These are phyloP conservation scores for Wallemia hederae DNA, from an alignment of 1,284 basidiomycete genomes.

Conservation along the genomic window DNA sequence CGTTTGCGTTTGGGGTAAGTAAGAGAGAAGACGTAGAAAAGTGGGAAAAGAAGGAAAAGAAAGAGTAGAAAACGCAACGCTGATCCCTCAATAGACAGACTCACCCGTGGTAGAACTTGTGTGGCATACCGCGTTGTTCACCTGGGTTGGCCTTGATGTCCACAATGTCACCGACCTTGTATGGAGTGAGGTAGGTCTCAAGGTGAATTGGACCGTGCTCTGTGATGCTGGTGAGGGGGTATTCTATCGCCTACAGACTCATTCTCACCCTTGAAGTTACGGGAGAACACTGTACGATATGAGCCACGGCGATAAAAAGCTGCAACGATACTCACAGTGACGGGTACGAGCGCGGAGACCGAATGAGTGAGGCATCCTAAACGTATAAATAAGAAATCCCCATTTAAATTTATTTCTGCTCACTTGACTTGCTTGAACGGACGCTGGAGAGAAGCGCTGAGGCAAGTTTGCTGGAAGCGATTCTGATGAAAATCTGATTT, in stretches of 20 bases:
- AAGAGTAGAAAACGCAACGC: not conserved
- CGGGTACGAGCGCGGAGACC: slow-evolving; percentile 99
- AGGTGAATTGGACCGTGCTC: slow-evolving; percentile 74
- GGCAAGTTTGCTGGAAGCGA: no score
- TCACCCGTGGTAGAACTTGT: slow-evolving; percentile 34
- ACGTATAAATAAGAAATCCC: slow-evolving; percentile 16
- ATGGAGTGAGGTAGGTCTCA: slow-evolving; percentile 77
- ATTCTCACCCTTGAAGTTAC: slow-evolving; percentile 65
- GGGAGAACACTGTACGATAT: slow-evolving; percentile 46
- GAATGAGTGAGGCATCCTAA: slow-evolving; percentile 96
- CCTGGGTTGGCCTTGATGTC: slow-evolving; percentile 99
- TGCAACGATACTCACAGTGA: slow-evolving; percentile 24
- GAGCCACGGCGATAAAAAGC: not conserved
- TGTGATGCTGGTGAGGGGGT: slow-evolving; percentile 15
- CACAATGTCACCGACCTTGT: slow-evolving; percentile 90
- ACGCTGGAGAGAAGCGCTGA: not conserved
- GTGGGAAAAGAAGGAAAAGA: not conserved
- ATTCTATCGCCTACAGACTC: not conserved
- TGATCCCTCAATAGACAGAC: not conserved
- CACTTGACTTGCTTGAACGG: not conserved
- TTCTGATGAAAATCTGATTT: no score
- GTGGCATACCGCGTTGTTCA: slow-evolving; percentile 99
- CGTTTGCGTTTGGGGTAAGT: slow-evolving; percentile 1
- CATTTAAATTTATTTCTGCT: not conserved
- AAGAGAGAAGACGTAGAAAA: not conserved